These are phyloP conservation scores for Daedaleopsis sinensis DNA, from an alignment of 768 basidiomycete genomes.

Conservation along the genomic window DNA sequence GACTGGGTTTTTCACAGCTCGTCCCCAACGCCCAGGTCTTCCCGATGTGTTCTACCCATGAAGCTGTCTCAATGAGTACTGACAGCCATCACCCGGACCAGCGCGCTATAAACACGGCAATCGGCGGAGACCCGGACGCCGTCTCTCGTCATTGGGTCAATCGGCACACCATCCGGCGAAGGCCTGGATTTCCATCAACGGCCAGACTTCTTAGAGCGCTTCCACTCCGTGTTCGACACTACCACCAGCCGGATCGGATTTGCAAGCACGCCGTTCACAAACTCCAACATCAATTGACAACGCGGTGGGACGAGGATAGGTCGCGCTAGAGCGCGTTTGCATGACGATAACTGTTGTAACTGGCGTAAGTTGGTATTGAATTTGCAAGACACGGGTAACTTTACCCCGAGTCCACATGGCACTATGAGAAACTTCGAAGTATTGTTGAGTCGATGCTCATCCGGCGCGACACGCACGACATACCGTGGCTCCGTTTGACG, in stretches of 20 bases:
- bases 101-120: constrained; percentile 43
- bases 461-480: neutral
- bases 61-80: neutral
- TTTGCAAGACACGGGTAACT: too few species aligned
- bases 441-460: neutral
- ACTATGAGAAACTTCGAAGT: neutral
- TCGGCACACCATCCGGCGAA: constrained; percentile 43
- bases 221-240: constrained; percentile 69
- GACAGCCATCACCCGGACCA: neutral
- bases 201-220: constrained; percentile 59
- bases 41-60: constrained; percentile 21
- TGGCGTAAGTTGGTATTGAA: too few species aligned
- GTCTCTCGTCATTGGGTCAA: constrained; percentile 38
- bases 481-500: neutral
- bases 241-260: constrained; percentile 56
- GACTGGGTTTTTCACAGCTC: constrained; percentile 35
- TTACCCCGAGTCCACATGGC: neutral
- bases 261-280: constrained; percentile 53
- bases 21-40: constrained; percentile 37
- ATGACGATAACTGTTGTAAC: too few species aligned
- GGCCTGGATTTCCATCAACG: constrained; percentile 61
- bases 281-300: constrained; percentile 43
- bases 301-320: too few species aligned
- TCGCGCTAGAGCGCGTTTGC: too few species aligned
- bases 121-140: constrained; percentile 39